Conservation (phyloP, 139 green algal genomes). For the Trebouxia sp. region DNA sequence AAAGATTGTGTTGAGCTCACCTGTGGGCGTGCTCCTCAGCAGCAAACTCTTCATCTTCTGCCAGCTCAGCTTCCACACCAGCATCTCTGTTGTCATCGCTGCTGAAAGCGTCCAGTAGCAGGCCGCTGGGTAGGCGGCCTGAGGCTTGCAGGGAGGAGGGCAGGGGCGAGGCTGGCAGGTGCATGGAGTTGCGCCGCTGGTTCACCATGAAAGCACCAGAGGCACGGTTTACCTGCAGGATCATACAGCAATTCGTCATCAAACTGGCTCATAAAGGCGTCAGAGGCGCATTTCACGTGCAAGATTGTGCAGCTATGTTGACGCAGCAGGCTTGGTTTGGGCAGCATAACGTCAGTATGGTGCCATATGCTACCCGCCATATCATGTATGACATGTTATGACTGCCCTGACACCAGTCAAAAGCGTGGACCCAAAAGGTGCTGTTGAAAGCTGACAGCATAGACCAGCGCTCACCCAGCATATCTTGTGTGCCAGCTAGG, state of each 20-base stretch:
- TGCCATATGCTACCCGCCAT: too few species aligned
- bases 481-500: too few species aligned
- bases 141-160: neutral
- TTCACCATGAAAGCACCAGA: constrained; percentile 38
- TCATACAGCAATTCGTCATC: neutral
- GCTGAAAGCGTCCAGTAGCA: constrained; percentile 3
- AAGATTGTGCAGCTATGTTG: neutral
- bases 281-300: too few species aligned
- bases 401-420: neutral
- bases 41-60: constrained; percentile 48
- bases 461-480: too few species aligned
- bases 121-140: neutral
- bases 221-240: constrained; percentile 30
- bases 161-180: neutral
- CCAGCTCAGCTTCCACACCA: constrained; percentile 25
- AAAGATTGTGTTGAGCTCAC: too few species aligned
- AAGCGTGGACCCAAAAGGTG: neutral
- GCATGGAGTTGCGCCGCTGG: constrained; percentile 33
- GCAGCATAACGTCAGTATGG: too few species aligned
- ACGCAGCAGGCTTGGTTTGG: too few species aligned
- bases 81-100: constrained; percentile 19
- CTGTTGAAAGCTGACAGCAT: too few species aligned
- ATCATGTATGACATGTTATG: too few species aligned
- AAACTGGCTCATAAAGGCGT: too few species aligned
- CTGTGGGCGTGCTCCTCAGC: constrained; percentile 45